A percentile compares a stretch with the other conserved stretches of the same genome.
phyloP scores from a whole-genome alignment of 208 protist species.

The Phytomonas serpens region DNA sequence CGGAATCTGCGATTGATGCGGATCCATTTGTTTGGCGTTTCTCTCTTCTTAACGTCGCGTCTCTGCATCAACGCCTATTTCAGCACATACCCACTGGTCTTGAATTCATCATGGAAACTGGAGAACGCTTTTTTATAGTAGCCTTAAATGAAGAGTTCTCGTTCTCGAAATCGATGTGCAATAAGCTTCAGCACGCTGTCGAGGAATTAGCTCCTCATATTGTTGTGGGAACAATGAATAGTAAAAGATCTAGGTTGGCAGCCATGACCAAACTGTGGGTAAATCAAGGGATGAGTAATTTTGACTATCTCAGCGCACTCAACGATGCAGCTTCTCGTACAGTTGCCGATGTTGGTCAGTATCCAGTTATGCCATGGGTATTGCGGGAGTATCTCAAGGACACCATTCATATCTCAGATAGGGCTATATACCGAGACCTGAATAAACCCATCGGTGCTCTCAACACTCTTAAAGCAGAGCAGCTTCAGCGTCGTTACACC shows the following conservation, averaged over 20 bases:
- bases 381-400: slow-evolving; percentile 64
- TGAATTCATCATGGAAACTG: slow-evolving; percentile 58
- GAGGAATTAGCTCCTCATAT: slow-evolving; percentile 24
- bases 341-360: slow-evolving; percentile 88
- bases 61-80: slow-evolving; percentile 53
- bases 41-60: slow-evolving; percentile 28
- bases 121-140: slow-evolving; percentile 45
- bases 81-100: slow-evolving; percentile 52
- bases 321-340: slow-evolving; percentile 89
- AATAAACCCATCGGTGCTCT: slow-evolving; percentile 94
- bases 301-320: slow-evolving; percentile 82
- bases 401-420: slow-evolving; percentile 68
- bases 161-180: slow-evolving; percentile 37
- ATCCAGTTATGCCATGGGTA: slow-evolving; percentile 94
- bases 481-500: slow-evolving; percentile 68
- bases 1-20: slow-evolving; percentile 28
- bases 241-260: slow-evolving; percentile 29
- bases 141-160: slow-evolving; percentile 55
- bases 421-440: slow-evolving; percentile 82
- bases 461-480: slow-evolving; percentile 30
- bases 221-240: slow-evolving; percentile 22
- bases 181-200: slow-evolving; percentile 25
- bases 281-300: slow-evolving; percentile 80
- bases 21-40: slow-evolving; percentile 51
- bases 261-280: slow-evolving; percentile 61